A percentile compares a stretch with the other conserved stretches of the same genome.
These are phyloP conservation scores for Curvularia verruculosa DNA, from an alignment of 2,329 filamentous ascomycete genomes.

Conservation along the genomic window DNA sequence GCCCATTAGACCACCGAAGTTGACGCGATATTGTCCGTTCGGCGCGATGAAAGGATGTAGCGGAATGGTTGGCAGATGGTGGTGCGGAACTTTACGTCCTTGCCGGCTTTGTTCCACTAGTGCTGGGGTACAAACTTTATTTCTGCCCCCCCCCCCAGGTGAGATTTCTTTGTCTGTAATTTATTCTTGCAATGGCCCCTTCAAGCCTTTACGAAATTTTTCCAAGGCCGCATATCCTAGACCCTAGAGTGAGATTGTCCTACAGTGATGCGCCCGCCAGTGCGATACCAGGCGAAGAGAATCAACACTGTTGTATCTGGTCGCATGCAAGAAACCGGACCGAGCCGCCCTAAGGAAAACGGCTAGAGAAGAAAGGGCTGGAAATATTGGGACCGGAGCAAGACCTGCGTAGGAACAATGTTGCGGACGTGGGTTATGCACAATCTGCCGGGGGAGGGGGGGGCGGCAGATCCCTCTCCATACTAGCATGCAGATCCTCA, in stretches of 20 bases:
- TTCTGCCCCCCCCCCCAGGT: background rate
- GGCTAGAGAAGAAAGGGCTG: background rate
- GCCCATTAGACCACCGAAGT: slow-evolving; percentile 1
- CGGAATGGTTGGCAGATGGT: slow-evolving; percentile 6
- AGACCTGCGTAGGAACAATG: background rate
- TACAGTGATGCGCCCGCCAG: background rate
- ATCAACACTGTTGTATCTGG: too few species aligned
- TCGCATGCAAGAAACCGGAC: background rate
- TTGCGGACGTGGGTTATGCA: background rate
- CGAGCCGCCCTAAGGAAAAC: background rate
- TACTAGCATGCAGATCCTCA: background rate
- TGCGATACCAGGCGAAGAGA: background rate
- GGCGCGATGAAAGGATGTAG: slow-evolving; percentile 7
- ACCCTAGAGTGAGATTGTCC: background rate
- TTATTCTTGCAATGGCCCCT: background rate
- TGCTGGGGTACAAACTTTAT: slow-evolving; percentile 1
- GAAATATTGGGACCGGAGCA: background rate
- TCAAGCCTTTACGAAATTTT: background rate
- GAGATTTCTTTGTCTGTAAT: background rate
- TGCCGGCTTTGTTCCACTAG: slow-evolving; percentile 1
- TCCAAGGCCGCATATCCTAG: background rate
- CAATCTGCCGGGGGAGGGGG: background rate
- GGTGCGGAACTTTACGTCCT: slow-evolving; percentile 19
- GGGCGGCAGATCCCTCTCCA: background rate
- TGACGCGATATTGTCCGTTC: slow-evolving; percentile 5